Evolutionary conservation across 1,284 basidiomycete species (phyloP).

Genomic region (Microbotryum silenes-acaulis): DNA sequence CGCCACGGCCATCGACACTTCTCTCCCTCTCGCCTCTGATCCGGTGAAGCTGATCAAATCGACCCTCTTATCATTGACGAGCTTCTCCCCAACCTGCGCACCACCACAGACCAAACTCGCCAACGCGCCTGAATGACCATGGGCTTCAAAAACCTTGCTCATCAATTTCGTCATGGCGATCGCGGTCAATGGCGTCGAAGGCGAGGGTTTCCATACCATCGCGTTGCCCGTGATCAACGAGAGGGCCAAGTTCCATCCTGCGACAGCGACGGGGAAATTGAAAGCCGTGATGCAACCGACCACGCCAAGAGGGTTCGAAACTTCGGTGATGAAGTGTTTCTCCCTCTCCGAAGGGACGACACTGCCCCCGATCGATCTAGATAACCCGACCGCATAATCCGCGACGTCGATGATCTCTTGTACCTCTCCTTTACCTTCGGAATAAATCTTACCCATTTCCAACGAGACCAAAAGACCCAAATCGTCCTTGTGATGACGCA

Average conservation of each 20-base stretch:
- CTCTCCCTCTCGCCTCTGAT: conserved; percentile 74
- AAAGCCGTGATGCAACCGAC: conserved; percentile 75
- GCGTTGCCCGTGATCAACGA: conserved; percentile 85
- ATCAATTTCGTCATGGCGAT: conserved; percentile 84
- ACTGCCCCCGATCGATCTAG: conserved; percentile 60
- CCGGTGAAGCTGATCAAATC: conserved; percentile 81
- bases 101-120: conserved; percentile 76
- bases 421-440: conserved; percentile 22
- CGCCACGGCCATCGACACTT: conserved; percentile 72
- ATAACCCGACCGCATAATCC: conserved; percentile 72
- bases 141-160: conserved; percentile 66
- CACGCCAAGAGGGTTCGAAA: conserved; percentile 78
- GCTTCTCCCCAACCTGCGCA: conserved; percentile 65
- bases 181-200: conserved; percentile 64
- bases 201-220: conserved; percentile 91
- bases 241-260: conserved; percentile 73
- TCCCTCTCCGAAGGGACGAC: conserved; percentile 76
- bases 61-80: conserved; percentile 65
- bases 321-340: conserved; percentile 84
- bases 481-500: conserved; percentile 69
- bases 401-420: conserved; percentile 80
- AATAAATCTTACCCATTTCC: conserved; percentile 85
- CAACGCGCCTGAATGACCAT: conserved; percentile 72
- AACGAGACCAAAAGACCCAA: conserved; percentile 63
- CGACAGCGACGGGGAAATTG: conserved; percentile 78